Percentiles rank a stretch among this genome's conserved stretches.
Evolutionary conservation across 176 grass and related monocot species (phyloP).

Genomic region (Luzula sylvatica): DNA sequence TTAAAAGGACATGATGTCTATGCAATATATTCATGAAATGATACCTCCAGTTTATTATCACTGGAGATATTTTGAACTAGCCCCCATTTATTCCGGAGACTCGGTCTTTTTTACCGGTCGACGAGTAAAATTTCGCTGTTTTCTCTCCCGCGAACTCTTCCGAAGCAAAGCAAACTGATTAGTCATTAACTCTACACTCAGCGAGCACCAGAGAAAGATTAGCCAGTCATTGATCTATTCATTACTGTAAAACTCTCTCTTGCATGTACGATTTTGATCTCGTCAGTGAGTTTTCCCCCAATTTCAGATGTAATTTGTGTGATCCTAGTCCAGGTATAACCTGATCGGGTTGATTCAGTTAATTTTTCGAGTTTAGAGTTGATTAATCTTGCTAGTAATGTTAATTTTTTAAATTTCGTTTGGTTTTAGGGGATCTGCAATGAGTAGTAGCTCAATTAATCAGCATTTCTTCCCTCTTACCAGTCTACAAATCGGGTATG

Average conservation of each 20-base stretch:
- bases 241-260: too few relatives aligned
- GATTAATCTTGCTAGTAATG: constrained; percentile 18
- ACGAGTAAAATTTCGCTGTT: background rate
- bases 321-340: constrained; percentile 32
- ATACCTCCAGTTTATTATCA: too few relatives aligned
- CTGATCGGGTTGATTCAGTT: background rate
- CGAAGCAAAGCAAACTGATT: background rate
- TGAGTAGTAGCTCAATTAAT: constrained; percentile 24
- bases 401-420: constrained; percentile 1
- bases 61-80: too few relatives aligned
- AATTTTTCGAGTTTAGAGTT: background rate
- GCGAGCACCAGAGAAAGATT: background rate
- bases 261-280: too few relatives aligned
- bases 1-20: too few relatives aligned
- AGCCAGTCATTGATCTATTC: background rate
- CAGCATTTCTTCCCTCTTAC: constrained; percentile 84
- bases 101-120: too few relatives aligned
- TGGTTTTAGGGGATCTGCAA: background rate
- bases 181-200: background rate
- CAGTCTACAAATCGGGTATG: constrained; percentile 82
- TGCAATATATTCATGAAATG: too few relatives aligned
- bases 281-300: background rate
- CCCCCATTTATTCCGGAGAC: too few relatives aligned
- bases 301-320: constrained; percentile 27
- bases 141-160: background rate